phyloP scores from a whole-genome alignment of 2,329 filamentous ascomycete genomes.

The Aureobasidium mangrovei region DNA sequence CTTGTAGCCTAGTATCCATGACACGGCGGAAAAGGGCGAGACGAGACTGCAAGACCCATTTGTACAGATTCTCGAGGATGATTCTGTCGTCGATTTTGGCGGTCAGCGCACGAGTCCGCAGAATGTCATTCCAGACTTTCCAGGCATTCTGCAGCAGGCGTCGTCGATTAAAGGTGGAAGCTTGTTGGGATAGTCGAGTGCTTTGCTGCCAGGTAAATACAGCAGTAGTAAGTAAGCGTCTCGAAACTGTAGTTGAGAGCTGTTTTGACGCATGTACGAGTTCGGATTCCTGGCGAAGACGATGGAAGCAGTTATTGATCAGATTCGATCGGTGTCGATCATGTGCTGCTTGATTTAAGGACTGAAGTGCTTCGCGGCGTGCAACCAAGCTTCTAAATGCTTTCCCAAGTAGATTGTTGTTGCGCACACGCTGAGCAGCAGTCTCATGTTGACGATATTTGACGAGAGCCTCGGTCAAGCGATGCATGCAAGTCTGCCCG shows the following conservation, averaged over 20 bases:
- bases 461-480: not conserved
- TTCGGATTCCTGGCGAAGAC: not conserved
- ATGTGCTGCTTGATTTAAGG: not conserved
- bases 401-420: not conserved
- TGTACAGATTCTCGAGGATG: slow-evolving; percentile 49
- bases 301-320: not conserved
- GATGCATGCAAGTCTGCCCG: slow-evolving; percentile 15
- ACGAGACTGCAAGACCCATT: slow-evolving; percentile 49
- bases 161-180: slow-evolving; percentile 41
- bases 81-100: slow-evolving; percentile 48
- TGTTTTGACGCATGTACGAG: not conserved
- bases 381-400: not conserved
- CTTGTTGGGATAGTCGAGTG: slow-evolving; percentile 30
- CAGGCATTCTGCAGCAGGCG: slow-evolving; percentile 50
- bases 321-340: not conserved
- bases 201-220: slow-evolving; percentile 44
- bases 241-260: not conserved
- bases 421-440: slow-evolving; percentile 1
- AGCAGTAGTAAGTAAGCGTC: slow-evolving; percentile 30
- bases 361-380: not conserved
- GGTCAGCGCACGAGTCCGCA: slow-evolving; percentile 45
- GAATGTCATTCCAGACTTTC: slow-evolving; percentile 53
- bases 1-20: slow-evolving; percentile 21
- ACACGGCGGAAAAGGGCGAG: slow-evolving; percentile 33
- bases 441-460: not conserved